Conservation (phyloP, 257 asterid species). For the Coffea eugenioides region DNA sequence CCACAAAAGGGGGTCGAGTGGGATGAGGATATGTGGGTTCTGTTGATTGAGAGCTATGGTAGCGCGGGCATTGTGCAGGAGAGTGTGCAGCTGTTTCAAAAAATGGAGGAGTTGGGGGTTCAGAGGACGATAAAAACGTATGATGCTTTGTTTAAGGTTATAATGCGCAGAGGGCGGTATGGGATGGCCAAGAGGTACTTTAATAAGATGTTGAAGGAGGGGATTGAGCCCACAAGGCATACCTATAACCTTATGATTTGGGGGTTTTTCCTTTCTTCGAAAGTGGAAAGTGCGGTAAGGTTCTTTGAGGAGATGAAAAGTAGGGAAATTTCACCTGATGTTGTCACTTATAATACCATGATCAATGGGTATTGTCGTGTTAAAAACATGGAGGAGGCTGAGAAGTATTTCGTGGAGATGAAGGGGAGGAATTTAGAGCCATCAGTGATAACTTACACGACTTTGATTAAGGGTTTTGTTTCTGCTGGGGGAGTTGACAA, state of each 20-base stretch:
- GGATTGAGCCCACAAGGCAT: conserved; percentile 75
- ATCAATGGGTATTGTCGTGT: conserved; percentile 67
- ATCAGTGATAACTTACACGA: conserved; percentile 65
- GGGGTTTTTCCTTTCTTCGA: conserved; percentile 77
- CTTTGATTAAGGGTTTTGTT: conserved; percentile 78
- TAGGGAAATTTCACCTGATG: conserved; percentile 60
- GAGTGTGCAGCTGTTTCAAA: conserved; percentile 80
- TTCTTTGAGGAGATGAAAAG: conserved; percentile 90
- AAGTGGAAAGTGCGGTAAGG: conserved; percentile 60
- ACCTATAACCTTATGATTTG: conserved; percentile 75
- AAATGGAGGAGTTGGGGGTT: conserved; percentile 80
- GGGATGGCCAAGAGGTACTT: conserved; percentile 88
- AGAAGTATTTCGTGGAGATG: conserved; percentile 81
- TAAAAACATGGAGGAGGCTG: conserved; percentile 76
- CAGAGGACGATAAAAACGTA: conserved; percentile 59
- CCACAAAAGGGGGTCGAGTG: conserved; percentile 74
- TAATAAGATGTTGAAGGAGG: conserved; percentile 76
- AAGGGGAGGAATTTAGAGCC: conserved; percentile 78
- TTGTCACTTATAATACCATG: conserved; percentile 76
- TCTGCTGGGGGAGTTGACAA: conserved; percentile 65
- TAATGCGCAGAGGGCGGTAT: conserved; percentile 69
- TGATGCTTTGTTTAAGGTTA: conserved; percentile 70
- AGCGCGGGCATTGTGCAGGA: conserved; percentile 89
- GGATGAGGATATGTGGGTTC: conserved; percentile 93
- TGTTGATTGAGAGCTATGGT: conserved; percentile 80